These are phyloP conservation scores for Phytophthora uliginosa DNA, from an alignment of 352 stramenopile genomes.

Conservation along the genomic window DNA sequence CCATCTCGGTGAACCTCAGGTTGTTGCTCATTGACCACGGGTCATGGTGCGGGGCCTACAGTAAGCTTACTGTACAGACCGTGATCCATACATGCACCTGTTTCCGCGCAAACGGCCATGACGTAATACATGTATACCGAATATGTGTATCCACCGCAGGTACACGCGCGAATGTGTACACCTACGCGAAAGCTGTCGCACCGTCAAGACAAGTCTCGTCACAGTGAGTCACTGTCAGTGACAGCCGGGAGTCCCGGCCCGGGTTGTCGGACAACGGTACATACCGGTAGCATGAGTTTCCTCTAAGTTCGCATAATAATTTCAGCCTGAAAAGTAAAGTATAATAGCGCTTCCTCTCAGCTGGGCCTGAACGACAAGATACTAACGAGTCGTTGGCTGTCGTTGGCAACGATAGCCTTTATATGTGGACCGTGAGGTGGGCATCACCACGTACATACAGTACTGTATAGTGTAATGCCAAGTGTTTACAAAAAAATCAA, in stretches of 20 bases:
- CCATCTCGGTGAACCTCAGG: slow-evolving; percentile 13
- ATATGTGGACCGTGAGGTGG: not conserved
- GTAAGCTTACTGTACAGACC: too few species aligned
- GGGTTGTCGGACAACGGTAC: too few species aligned
- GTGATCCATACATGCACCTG: not conserved
- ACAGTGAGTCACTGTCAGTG: not conserved
- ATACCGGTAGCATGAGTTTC: too few species aligned
- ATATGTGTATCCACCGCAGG: too few species aligned
- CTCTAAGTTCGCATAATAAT: too few species aligned
- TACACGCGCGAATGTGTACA: not conserved
- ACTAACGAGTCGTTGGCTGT: too few species aligned
- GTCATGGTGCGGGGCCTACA: too few species aligned
- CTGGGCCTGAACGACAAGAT: too few species aligned
- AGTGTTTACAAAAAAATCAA: slow-evolving; percentile 13
- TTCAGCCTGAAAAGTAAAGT: too few species aligned
- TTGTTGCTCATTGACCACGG: slow-evolving; percentile 13
- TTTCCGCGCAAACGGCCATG: slow-evolving; percentile 2
- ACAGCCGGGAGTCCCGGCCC: not conserved
- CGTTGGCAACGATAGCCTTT: too few species aligned
- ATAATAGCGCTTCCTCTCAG: too few species aligned
- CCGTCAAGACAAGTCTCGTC: not conserved
- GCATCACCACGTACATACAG: not conserved
- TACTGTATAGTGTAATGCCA: not conserved
- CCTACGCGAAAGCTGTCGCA: not conserved
- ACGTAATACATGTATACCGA: too few species aligned